Evolutionary conservation across 2,329 filamentous ascomycete genomes (phyloP), one percentile per base, ranked within the genome.

Genomic region (Berkeleyomyces basicola): DNA sequence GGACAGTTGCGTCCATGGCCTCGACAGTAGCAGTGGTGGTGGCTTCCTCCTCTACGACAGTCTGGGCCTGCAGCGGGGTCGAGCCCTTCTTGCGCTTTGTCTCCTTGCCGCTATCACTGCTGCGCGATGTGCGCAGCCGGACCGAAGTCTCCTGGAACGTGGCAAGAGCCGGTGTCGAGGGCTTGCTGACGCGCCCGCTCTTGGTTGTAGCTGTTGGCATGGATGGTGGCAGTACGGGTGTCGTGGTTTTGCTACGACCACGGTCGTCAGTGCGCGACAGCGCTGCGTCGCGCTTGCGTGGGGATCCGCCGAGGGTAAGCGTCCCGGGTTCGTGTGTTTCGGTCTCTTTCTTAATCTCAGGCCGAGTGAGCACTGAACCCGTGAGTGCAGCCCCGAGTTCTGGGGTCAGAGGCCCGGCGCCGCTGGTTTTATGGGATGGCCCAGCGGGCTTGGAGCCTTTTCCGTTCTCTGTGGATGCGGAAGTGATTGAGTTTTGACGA

Each of bases 401-500:
- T 5, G 75, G 72, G 1, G 73, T 70, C 58, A 67, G 67, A 36
- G 72, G 72, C 64, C 67, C 70, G 68, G 72, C 76, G 63, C 79
- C 81, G 69, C 83, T 87, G 14, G 78, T 74, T 67, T 83, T 86
- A 67, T 77, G 84, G 2, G 84, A 81, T 9, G 81, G 76, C 1
- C 82, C 81, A 1, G 85, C 83, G 4, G 79, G 73, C 1, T 84
- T 81, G 43, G 82, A 77, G 65, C 77, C 73, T 62, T 78, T 78
- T 62, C 73, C 70, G 66, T 77, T 78, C 65, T 88, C 83, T 5
- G 39, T 37, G 11, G 40, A 75, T 60, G 73, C 75, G n/a, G 81
- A 79, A 64, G 83, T 81, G 62, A 82, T 80, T 14, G 87, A 88
- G 69, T 87, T 91, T 70, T 90, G 88, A 69, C 90, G 84, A 44